Evolutionary conservation across 805 yeast species (phyloP), one percentile per base, ranked within the genome.

Genomic region (Candida morakotiae): DNA sequence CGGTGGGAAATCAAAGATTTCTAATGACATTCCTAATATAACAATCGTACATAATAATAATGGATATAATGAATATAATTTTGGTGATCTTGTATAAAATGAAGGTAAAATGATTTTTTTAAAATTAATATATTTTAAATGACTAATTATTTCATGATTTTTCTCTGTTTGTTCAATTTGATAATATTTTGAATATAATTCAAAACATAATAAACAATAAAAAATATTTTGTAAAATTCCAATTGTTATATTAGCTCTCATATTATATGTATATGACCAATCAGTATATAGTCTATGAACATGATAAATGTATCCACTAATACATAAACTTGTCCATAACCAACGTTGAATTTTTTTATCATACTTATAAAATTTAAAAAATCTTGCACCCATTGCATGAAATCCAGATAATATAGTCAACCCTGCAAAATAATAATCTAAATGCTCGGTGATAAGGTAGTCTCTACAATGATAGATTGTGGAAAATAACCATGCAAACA

Each of bases 361-460:
- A 1, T 66, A 61, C 22, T 51, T 45, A 52, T 83, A 86, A 8
- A 87, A 62, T 32, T 79, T 64, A 51, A 79, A 73, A 13, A 77
- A 69, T 27, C 98, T 67, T 2, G 75, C 68, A 1, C 70, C 56
- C 2, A 89, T 73, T 2, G 81, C 79, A 56, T 83, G 85, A 47
- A 88, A 79, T 1, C 95, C 96, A 16, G 79, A 67, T 28, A 88
- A 60, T 2, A 91, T 95, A 0, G 95, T 85, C 40, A 82, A 77
- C 1, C 95, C 96, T 0, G 98, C 98, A 53, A 88, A 83, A 56
- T 83, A 91, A 60, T 91, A 91, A 60, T 91, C 98, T 25, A 88
- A 56, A 40, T 83, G 75, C 55, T 91, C 98, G 2, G 98, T 86
- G 18, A 81, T 40, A 37, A 77, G 55, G 17, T 83, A 71, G 56